phyloP scores from a whole-genome alignment of 352 stramenopile genomes.

The Globisporangium cederbergense region DNA sequence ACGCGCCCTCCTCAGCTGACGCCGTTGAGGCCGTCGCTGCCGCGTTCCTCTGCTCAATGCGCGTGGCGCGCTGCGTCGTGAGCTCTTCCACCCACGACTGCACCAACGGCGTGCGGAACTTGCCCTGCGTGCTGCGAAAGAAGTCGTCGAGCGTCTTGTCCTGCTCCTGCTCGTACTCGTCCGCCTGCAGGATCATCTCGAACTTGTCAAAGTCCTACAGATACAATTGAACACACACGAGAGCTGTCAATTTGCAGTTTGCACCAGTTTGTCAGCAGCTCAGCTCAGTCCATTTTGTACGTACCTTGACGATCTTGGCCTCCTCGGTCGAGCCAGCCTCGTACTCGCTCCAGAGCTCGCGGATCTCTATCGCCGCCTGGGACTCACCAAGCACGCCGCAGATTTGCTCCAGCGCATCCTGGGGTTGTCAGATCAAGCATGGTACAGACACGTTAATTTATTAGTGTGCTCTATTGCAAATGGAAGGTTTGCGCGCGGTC shows the following conservation, averaged over 20 bases:
- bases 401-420: slow-evolving; percentile 73
- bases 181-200: slow-evolving; percentile 93
- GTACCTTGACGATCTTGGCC: slow-evolving; percentile 86
- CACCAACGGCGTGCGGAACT: slow-evolving; percentile 78
- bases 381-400: slow-evolving; percentile 53
- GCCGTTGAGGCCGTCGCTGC: not conserved
- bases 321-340: slow-evolving; percentile 78
- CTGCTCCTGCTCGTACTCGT: slow-evolving; percentile 89
- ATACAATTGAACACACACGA: not conserved
- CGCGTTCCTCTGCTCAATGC: slow-evolving; percentile 17
- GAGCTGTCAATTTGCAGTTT: not conserved
- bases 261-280: not conserved
- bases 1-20: not conserved
- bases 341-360: slow-evolving; percentile 85
- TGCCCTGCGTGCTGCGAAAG: slow-evolving; percentile 78
- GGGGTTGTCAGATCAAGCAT: not conserved
- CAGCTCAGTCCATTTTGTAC: not conserved
- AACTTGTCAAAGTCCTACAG: slow-evolving; percentile 92
- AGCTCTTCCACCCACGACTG: slow-evolving; percentile 75
- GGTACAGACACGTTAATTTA: not conserved
- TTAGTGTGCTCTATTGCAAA: no score
- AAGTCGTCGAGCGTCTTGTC: slow-evolving; percentile 65
- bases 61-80: slow-evolving; percentile 43
- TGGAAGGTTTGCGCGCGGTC: not conserved
- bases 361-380: slow-evolving; percentile 55